Conservation (phyloP, 306 rosid species). For the Malus domestica region ASM211411v1 NC_041795.1:19913501-19914000, state of each 20-base stretch:
- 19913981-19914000: too few relatives aligned
- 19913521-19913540: too few relatives aligned
- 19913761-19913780: not conserved
- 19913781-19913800: too few relatives aligned
- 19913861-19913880: too few relatives aligned
- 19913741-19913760: not conserved
- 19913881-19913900: too few relatives aligned
- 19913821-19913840: too few relatives aligned
- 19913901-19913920: too few relatives aligned
- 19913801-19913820: too few relatives aligned
- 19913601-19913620: not conserved
- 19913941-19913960: conserved; percentile 2
- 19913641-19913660: not conserved
- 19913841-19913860: too few relatives aligned
- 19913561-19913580: too few relatives aligned
- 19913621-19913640: conserved; percentile 13
- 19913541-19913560: too few relatives aligned
- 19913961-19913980: not conserved
- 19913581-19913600: rapidly evolving
- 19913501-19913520: too few relatives aligned
- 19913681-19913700: not conserved
- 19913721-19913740: not conserved
- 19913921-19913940: not conserved
- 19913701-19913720: not conserved
- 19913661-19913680: not conserved